phyloP scores from a whole-genome alignment of 164 flowering plant species.

The Nelumbo lutea region DNA sequence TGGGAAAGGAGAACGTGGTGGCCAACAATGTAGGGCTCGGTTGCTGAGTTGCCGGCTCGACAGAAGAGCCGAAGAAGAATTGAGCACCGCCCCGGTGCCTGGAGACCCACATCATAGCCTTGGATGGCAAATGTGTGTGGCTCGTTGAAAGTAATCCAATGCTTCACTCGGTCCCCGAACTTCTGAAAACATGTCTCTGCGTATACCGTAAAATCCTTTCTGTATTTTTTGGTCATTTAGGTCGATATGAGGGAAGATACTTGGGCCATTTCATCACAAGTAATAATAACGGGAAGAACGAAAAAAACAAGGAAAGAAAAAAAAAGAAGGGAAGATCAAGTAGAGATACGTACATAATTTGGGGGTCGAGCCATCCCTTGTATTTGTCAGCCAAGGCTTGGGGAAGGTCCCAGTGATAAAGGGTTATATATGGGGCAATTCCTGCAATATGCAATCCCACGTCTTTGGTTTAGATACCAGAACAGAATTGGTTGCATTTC shows the following conservation, averaged over 20 bases:
- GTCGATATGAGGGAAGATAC: too few species aligned
- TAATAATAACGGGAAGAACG: too few species aligned
- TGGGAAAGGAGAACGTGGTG: constrained; percentile 76
- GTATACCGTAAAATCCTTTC: constrained; percentile 65
- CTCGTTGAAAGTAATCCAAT: background rate
- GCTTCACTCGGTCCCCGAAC: constrained; percentile 36
- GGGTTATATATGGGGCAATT: constrained; percentile 71
- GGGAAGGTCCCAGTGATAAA: constrained; percentile 43
- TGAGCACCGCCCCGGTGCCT: constrained; percentile 88
- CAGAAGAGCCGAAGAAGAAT: constrained; percentile 51
- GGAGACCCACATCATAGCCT: constrained; percentile 81
- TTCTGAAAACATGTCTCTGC: constrained; percentile 78
- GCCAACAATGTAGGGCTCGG: constrained; percentile 85
- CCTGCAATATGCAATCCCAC: constrained; percentile 33
- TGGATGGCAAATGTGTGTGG: constrained; percentile 71
- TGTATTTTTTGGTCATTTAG: constrained; percentile 19
- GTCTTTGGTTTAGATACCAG: background rate
- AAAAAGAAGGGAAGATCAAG: too few species aligned
- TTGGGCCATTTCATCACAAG: background rate
- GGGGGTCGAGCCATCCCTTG: constrained; percentile 66
- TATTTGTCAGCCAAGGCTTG: constrained; percentile 73
- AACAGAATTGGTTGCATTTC: too few species aligned
- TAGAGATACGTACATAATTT: constrained; percentile 46
- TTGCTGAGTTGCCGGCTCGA: constrained; percentile 70
- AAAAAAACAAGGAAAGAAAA: background rate